Evolutionary conservation across 805 yeast species (phyloP).

Genomic region (Metschnikowia similis): DNA sequence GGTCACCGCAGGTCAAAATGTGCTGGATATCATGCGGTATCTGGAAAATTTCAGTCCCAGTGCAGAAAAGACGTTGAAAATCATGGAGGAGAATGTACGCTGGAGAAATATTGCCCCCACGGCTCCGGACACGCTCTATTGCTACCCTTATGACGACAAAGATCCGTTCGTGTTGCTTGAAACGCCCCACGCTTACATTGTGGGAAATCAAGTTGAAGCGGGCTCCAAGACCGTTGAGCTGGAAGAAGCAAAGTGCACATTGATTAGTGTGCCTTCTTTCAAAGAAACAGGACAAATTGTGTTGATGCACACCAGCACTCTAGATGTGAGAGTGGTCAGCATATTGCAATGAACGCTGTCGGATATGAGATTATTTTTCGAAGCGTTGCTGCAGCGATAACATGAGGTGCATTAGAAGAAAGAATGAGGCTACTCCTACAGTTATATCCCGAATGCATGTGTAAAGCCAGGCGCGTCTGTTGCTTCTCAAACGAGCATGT

Average conservation of each 20-base stretch:
- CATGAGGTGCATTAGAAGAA: not conserved
- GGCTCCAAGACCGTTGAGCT: constrained; percentile 42
- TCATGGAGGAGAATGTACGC: constrained; percentile 59
- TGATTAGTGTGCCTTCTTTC: constrained; percentile 72
- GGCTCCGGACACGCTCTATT: constrained; percentile 91
- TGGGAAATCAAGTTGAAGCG: constrained; percentile 74
- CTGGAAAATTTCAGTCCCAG: constrained; percentile 30
- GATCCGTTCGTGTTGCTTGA: constrained; percentile 84
- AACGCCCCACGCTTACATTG: constrained; percentile 82
- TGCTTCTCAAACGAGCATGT: not conserved
- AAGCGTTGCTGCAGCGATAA: not conserved
- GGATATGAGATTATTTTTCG: not conserved
- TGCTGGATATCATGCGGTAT: constrained; percentile 73
- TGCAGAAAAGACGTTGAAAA: constrained; percentile 9
- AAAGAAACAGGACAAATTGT: constrained; percentile 60
- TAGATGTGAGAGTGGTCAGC: constrained; percentile 51
- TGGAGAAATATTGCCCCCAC: constrained; percentile 94
- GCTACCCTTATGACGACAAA: constrained; percentile 69
- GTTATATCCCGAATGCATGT: not conserved
- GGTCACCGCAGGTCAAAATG: constrained; percentile 82
- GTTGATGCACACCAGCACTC: constrained; percentile 52
- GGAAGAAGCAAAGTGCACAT: constrained; percentile 33
- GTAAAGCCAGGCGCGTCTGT: not conserved
- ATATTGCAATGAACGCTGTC: constrained; percentile 11
- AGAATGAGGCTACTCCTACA: not conserved